A percentile compares a stretch with the other conserved stretches of the same genome.
Conservation (phyloP, 352 stramenopile species). For the Pythium myriotylum region DNA sequence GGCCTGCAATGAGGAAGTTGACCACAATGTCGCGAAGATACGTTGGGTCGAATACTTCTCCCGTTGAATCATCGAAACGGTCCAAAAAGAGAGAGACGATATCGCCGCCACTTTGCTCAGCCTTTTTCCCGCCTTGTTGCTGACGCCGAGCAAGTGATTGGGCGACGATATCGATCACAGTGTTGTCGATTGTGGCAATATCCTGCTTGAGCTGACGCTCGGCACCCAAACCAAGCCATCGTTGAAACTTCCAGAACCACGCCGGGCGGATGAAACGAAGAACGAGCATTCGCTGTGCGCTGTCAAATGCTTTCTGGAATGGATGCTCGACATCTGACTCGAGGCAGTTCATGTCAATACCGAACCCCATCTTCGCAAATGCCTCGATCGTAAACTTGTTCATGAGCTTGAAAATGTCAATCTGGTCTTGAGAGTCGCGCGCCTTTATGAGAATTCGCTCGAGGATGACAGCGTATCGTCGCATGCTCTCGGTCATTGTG, state of each 20-base stretch:
- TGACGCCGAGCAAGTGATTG: slow-evolving; percentile 33
- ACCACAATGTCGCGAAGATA: slow-evolving; percentile 76
- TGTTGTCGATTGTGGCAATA: slow-evolving; percentile 47
- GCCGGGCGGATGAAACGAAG: slow-evolving; percentile 35
- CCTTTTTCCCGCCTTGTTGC: not conserved
- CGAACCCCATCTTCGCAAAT: slow-evolving; percentile 65
- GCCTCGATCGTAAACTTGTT: slow-evolving; percentile 55
- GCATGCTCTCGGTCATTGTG: slow-evolving; percentile 41
- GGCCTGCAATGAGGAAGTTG: slow-evolving; percentile 72
- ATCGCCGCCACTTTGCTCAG: slow-evolving; percentile 14
- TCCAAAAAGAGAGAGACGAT: slow-evolving; percentile 63
- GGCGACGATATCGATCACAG: slow-evolving; percentile 43
- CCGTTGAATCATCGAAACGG: slow-evolving; percentile 13
- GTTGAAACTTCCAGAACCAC: slow-evolving; percentile 54
- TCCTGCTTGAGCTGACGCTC: slow-evolving; percentile 40
- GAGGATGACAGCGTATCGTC: slow-evolving; percentile 18
- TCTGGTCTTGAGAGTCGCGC: not conserved
- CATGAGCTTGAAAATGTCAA: slow-evolving; percentile 50
- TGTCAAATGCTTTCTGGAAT: slow-evolving; percentile 57
- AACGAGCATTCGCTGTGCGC: slow-evolving; percentile 28
- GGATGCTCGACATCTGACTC: slow-evolving; percentile 44
- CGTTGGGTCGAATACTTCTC: slow-evolving; percentile 31
- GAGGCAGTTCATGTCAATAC: slow-evolving; percentile 48
- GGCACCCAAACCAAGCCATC: slow-evolving; percentile 33
- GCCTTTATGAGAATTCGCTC: slow-evolving; percentile 22